A percentile compares a stretch with the other conserved stretches of the same genome.
Evolutionary conservation across 169 alveolate genomes (phyloP).

Genomic region (Plasmodium sp.): DNA sequence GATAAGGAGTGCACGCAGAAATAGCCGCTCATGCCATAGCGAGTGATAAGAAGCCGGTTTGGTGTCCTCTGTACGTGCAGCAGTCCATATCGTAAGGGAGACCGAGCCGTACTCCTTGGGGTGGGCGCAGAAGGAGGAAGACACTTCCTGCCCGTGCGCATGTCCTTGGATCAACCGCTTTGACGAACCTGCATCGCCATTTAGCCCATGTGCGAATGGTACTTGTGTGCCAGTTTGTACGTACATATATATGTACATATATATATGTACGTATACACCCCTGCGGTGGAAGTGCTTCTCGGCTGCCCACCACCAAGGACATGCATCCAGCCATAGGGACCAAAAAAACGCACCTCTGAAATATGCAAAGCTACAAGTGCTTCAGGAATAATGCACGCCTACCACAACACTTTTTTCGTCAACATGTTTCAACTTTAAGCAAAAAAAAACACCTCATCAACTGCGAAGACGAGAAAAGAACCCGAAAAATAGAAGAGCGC

Average conservation of each 20-base stretch:
- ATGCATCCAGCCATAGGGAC: constrained; percentile 10
- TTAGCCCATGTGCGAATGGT: not conserved
- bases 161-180: not conserved
- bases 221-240: not conserved
- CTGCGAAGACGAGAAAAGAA: constrained; percentile 55
- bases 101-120: not conserved
- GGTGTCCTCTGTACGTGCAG: not conserved
- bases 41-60: not conserved
- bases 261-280: not conserved
- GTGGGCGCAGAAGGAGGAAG: not conserved
- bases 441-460: not conserved
- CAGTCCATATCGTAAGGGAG: not conserved
- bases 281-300: not conserved
- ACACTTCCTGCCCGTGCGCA: not conserved
- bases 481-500: not conserved
- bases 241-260: too few species aligned
- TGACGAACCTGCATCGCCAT: not conserved
- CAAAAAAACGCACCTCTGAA: constrained; percentile 23
- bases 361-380: constrained; percentile 62
- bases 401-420: constrained; percentile 36
- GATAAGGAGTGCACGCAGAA: not conserved
- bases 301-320: not conserved
- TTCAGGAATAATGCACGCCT: constrained; percentile 12
- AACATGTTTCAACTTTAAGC: constrained; percentile 67
- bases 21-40: not conserved